Evolutionary conservation across 352 stramenopile genomes (phyloP).

Genomic region (Proteromonas lacertae): DNA sequence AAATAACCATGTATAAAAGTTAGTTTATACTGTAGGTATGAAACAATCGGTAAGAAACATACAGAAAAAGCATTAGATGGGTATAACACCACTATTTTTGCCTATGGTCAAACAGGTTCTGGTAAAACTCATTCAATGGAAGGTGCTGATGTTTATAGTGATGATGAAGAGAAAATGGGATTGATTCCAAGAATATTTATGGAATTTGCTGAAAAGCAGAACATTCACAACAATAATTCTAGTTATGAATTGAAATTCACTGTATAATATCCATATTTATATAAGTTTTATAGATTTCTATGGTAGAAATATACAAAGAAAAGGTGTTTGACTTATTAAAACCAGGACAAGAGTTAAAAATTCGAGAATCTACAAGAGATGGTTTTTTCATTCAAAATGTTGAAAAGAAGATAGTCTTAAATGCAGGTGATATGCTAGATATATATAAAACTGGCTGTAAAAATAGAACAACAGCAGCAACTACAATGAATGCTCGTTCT

Average conservation of each 20-base stretch:
- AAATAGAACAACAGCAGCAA: slow-evolving; percentile 38
- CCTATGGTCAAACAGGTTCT: too few relatives aligned
- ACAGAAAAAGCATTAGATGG: slow-evolving; percentile 52
- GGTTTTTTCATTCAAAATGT: slow-evolving; percentile 26
- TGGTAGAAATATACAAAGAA: slow-evolving; percentile 67
- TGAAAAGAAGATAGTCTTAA: too few relatives aligned
- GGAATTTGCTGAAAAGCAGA: slow-evolving; percentile 5
- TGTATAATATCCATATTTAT: too few relatives aligned
- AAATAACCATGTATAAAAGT: too few relatives aligned
- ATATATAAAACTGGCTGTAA: slow-evolving; percentile 27
- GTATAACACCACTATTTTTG: slow-evolving; percentile 68
- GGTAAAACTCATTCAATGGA: too few relatives aligned
- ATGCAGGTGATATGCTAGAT: slow-evolving; percentile 34
- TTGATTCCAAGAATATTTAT: slow-evolving; percentile 6
- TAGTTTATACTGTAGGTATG: too few relatives aligned
- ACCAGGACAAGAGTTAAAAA: slow-evolving; percentile 8
- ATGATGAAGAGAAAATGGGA: slow-evolving; percentile 10
- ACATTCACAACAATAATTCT: slow-evolving; percentile 1
- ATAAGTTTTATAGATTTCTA: too few relatives aligned
- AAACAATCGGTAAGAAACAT: too few relatives aligned
- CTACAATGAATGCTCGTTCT: slow-evolving; percentile 54
- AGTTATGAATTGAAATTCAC: too few relatives aligned
- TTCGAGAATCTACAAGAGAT: slow-evolving; percentile 24
- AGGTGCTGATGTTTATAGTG: slow-evolving; percentile 33
- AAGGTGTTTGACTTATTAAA: slow-evolving; percentile 39